Evolutionary conservation across 2,329 filamentous ascomycete species (phyloP).

Genomic region (Fusarium piperis): DNA sequence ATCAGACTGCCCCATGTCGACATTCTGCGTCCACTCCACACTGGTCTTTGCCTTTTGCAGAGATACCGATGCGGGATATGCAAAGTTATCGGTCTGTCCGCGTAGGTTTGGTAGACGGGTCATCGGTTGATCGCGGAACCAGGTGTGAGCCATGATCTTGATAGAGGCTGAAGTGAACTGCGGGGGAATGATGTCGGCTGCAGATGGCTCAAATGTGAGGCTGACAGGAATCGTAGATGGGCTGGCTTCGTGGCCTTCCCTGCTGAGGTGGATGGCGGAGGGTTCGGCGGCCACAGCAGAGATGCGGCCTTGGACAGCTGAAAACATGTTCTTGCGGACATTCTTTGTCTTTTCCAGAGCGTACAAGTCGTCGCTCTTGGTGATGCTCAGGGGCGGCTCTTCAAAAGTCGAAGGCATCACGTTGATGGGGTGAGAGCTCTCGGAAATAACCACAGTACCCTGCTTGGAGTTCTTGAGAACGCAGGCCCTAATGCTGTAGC

Average conservation of each 20-base stretch:
- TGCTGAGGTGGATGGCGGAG: slow-evolving; percentile 24
- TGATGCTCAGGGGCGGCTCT: slow-evolving; percentile 33
- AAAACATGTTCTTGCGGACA: slow-evolving; percentile 35
- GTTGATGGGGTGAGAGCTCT: slow-evolving; percentile 29
- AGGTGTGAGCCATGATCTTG: slow-evolving; percentile 32
- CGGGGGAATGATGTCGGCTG: slow-evolving; percentile 18
- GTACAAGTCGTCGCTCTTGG: slow-evolving; percentile 31
- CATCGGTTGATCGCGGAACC: slow-evolving; percentile 36
- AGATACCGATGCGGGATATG: slow-evolving; percentile 19
- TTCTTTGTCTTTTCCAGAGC: slow-evolving; percentile 26
- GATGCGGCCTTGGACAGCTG: slow-evolving; percentile 24
- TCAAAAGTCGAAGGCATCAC: slow-evolving; percentile 34
- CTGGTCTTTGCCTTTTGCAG: slow-evolving; percentile 4
- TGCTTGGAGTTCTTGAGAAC: slow-evolving; percentile 9
- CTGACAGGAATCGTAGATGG: slow-evolving; percentile 23
- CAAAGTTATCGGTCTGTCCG: slow-evolving; percentile 16
- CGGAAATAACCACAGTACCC: slow-evolving; percentile 1
- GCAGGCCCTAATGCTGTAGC: slow-evolving; percentile 27
- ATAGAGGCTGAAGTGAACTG: slow-evolving; percentile 15
- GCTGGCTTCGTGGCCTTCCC: slow-evolving; percentile 22
- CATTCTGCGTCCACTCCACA: slow-evolving; percentile 28
- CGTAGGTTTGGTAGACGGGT: slow-evolving; percentile 27
- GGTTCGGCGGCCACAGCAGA: slow-evolving; percentile 34
- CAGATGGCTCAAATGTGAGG: slow-evolving; percentile 27
- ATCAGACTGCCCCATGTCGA: slow-evolving; percentile 11